Conservation (phyloP, 2,329 filamentous ascomycete genomes). For the Penicillium sp. region DNA sequence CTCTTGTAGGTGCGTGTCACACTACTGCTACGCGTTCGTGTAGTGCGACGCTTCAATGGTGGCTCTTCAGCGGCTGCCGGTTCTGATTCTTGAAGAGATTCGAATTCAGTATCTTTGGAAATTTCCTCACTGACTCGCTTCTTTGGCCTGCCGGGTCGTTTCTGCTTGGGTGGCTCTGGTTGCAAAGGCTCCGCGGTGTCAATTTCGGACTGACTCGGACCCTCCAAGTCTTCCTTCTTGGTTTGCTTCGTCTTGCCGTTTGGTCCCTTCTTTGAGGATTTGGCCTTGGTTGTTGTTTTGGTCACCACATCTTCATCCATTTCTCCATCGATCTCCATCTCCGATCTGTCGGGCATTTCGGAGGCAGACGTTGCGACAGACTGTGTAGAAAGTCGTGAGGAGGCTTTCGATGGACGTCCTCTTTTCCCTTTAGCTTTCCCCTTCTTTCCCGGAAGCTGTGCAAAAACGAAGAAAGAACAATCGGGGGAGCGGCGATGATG, state of each 20-base stretch:
- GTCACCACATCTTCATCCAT: constrained; percentile 54
- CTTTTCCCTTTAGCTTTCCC: constrained; percentile 54
- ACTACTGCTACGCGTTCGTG: constrained; percentile 47
- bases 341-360: constrained; percentile 38
- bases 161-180: constrained; percentile 31
- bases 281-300: constrained; percentile 45
- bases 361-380: constrained; percentile 41
- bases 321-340: constrained; percentile 44
- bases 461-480: constrained; percentile 76
- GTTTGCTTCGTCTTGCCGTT: constrained; percentile 35
- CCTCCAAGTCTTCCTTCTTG: constrained; percentile 43
- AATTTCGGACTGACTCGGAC: constrained; percentile 28
- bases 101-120: constrained; percentile 21
- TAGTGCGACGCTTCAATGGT: constrained; percentile 55
- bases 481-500: constrained; percentile 72
- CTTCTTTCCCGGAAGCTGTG: constrained; percentile 46
- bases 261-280: constrained; percentile 44
- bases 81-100: constrained; percentile 10
- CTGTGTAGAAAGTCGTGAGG: constrained; percentile 54
- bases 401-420: constrained; percentile 60
- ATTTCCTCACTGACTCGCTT: constrained; percentile 60
- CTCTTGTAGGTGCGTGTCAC: constrained; percentile 32
- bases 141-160: constrained; percentile 43
- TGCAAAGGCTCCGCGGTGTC: constrained; percentile 23
- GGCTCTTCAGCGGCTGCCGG: constrained; percentile 25